Percentiles rank a stretch among this genome's conserved stretches.
Conservation (phyloP, 371 early-diverging fungal genomes). For the Apophysomyces elegans region DNA sequence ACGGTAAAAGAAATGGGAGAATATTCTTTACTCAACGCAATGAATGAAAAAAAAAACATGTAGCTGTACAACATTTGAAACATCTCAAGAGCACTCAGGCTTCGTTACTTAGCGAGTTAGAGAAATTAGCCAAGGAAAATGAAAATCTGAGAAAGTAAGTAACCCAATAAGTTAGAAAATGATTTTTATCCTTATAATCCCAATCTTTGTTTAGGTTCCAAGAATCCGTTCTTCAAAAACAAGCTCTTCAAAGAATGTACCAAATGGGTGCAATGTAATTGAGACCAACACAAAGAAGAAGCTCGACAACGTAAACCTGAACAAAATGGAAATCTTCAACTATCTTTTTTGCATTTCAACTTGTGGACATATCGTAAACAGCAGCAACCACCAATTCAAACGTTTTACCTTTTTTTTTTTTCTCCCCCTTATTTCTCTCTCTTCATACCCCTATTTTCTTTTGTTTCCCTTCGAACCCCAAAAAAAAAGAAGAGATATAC, state of each 20-base stretch:
- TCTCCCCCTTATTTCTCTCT: not conserved
- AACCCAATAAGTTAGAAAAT: not conserved
- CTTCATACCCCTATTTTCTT: slow-evolving; percentile 7
- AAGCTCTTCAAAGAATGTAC: slow-evolving; percentile 59
- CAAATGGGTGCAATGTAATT: slow-evolving; percentile 48
- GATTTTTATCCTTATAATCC: no score
- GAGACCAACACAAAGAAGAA: not conserved
- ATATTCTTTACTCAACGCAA: slow-evolving; percentile 9
- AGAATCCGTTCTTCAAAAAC: slow-evolving; percentile 54
- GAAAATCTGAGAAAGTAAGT: slow-evolving; percentile 52
- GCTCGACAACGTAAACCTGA: not conserved
- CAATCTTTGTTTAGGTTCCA: slow-evolving; percentile 33
- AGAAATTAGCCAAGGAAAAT: slow-evolving; percentile 51
- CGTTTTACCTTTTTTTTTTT: slow-evolving; percentile 9
- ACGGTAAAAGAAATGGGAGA: not conserved
- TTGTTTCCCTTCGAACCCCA: slow-evolving; percentile 7
- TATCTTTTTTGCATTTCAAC: slow-evolving; percentile 13
- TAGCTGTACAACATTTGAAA: slow-evolving; percentile 57
- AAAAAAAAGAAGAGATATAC: not conserved
- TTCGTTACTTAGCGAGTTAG: slow-evolving; percentile 49
- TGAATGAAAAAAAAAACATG: not conserved
- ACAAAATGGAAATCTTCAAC: slow-evolving; percentile 15
- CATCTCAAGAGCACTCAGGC: slow-evolving; percentile 52
- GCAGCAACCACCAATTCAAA: not conserved
- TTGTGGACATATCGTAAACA: slow-evolving; percentile 1